Evolutionary conservation across 2,329 filamentous ascomycete species (phyloP).

Genomic region (Botrytis pseudocinerea): DNA sequence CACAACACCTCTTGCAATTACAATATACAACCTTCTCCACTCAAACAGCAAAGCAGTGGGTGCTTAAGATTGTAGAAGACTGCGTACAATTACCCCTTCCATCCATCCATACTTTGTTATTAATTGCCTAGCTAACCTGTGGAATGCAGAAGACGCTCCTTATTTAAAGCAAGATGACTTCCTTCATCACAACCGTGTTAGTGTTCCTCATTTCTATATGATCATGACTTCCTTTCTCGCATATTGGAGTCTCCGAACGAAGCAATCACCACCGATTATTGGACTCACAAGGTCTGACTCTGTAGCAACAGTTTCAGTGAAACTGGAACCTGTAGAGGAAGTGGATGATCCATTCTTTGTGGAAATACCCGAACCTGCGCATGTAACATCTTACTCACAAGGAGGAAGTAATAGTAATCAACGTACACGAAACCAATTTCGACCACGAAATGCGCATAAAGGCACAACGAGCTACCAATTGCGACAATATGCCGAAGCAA

Average conservation of each 20-base stretch:
- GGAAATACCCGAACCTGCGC: conserved; percentile 44
- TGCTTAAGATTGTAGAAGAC: neutral
- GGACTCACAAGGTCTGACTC: conserved; percentile 31
- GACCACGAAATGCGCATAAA: conserved; percentile 79
- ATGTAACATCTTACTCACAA: conserved; percentile 43
- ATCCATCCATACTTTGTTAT: neutral
- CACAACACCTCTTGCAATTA: neutral
- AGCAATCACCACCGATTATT: conserved; percentile 2
- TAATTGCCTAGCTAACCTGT: conserved; percentile 36
- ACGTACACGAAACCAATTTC: conserved; percentile 86
- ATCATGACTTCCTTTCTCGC: conserved; percentile 43
- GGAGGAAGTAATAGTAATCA: conserved; percentile 63
- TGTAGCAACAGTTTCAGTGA: conserved; percentile 32
- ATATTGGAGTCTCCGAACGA: conserved; percentile 18
- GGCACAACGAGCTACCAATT: conserved; percentile 91
- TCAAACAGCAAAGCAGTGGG: conserved; percentile 1
- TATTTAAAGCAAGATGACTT: conserved; percentile 58
- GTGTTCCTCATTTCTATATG: conserved; percentile 46
- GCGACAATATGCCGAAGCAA: conserved; percentile 97
- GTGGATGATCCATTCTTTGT: conserved; percentile 40
- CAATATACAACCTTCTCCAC: neutral
- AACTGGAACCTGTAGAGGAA: conserved; percentile 21
- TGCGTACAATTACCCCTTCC: conserved; percentile 9
- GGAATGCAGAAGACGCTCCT: conserved; percentile 34
- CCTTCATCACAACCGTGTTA: conserved; percentile 81